Evolutionary conservation across 805 yeast genomes (phyloP), one percentile per base, ranked within the genome.

Genomic region (Kodamaea lidongshanica): DNA sequence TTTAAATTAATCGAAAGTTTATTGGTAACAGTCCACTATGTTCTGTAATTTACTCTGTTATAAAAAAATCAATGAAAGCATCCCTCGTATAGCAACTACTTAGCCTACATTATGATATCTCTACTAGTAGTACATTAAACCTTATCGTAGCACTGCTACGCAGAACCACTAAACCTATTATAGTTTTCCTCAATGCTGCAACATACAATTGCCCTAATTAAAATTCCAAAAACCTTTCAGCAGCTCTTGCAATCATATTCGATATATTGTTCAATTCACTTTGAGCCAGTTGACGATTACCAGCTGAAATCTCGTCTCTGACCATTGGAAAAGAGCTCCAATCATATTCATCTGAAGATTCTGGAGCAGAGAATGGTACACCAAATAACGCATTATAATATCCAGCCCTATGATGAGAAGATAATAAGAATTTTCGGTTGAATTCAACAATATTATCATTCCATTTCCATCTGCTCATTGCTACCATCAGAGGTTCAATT

Each of bases 391-490:
- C 50, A 45, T 85, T 87, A 44, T 68, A 65, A 48, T 73, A 81
- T 62, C 88, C 87, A 10, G 73, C 62, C 19, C 95, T 1, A 73
- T 73, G 2, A 61, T 49, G 5, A 8, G n/a, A 6, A 5, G 23
- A 20, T 16, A 61, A 49, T 7, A 79, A 46, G 39, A 83, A 70
- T 12, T 62, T 52, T 39, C 70, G 70, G 39, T 77, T 79, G 34
- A 83, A 62, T 10, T 57, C 51, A 3, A 72, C 53, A 44, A 85
- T 54, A 37, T 74, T 74, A n/a, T 74, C 67, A 53, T 88, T 88
- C 84, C 92, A 82, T 34, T 74, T 74, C 79, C 84, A 74, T 45
- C 97, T 65, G 39, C 73, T 77, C 26, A 78, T 75, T 0, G 88
- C 70, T 22, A 84, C 58, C 33, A 80, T 50, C 2, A 86, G 73